Base-by-base conservation (phyloP, 768 basidiomycete genomes). In the Trametes cinnabarina region DNA sequence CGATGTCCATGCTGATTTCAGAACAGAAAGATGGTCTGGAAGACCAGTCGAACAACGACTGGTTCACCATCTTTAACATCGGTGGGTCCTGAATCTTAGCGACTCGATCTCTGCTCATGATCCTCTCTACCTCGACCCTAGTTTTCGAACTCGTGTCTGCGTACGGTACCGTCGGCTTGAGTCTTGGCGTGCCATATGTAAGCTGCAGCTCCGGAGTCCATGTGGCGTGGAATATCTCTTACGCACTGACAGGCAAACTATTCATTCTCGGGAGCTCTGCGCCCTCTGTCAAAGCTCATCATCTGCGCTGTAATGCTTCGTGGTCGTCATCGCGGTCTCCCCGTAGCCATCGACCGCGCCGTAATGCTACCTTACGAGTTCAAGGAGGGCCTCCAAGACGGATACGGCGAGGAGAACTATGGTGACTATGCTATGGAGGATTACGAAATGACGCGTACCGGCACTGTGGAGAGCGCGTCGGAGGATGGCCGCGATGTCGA, bases 271-370 rank as follows among this genome's bases (percentile, higher is more conserved):
- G 95, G 93, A 2, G 83, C 87, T 10, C 85, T 95, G 57, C 76
- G 79, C 14, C 82, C 88, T 0, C 72, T 97, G 5, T 94, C 94
- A 0, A 98, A 98, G 71, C 79, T 98, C 34, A 85, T 98, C 55
- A 64, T 98, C 25, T 87, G 85, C 67, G 71, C 82, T 10, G 93
- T 98, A 63, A 98, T 98, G 92, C 80, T 99, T 60, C 89, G 97
- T 56, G 94, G 94, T 8, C 83, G 93, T 12, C 94, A 98, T 71
- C 87, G 94, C 46, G 92, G 92, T 35, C 75, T 94, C 7, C 92
- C 92, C 0, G 87, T 90, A 20, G 92, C 91, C 9, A 92, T 94
- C 46, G 92, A 94, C 72, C 84, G 94, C 51, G 91, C 94, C 0
- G 82, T 95, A 50, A 79, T 95, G 68, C 78, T 94, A 17, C 93